Conservation (phyloP, 2,329 filamentous ascomycete species). For the Rhynchosporium graminicola region DNA sequence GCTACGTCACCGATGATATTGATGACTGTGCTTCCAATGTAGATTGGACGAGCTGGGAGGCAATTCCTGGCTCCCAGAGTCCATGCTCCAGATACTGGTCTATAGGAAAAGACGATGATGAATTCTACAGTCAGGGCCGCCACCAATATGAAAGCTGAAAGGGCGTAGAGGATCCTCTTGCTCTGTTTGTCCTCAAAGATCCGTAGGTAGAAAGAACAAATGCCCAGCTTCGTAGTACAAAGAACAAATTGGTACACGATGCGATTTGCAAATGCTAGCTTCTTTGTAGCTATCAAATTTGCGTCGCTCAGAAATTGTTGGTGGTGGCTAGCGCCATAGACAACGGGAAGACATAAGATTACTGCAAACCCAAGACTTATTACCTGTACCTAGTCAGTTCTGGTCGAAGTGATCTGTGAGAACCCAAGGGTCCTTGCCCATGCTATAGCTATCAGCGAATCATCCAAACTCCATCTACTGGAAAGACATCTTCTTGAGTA, state of each 20-base stretch:
- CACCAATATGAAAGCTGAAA: slow-evolving; percentile 17
- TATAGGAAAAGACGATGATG: slow-evolving; percentile 24
- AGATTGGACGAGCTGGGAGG: slow-evolving; percentile 10
- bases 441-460: slow-evolving; percentile 25
- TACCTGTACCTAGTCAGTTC: slow-evolving; percentile 4
- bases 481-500: slow-evolving; percentile 26
- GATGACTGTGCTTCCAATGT: slow-evolving; percentile 18
- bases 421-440: slow-evolving; percentile 17
- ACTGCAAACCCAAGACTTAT: slow-evolving; percentile 18
- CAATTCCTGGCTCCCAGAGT: slow-evolving; percentile 18
- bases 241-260: slow-evolving; percentile 26
- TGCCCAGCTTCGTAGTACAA: slow-evolving; percentile 24
- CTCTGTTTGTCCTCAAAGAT: slow-evolving; percentile 22
- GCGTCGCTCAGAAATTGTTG: background rate
- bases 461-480: slow-evolving; percentile 25
- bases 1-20: slow-evolving; percentile 27
- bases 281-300: slow-evolving; percentile 16
- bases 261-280: slow-evolving; percentile 21
- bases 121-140: slow-evolving; percentile 22
- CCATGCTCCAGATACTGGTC: slow-evolving; percentile 26
- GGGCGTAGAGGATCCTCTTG: slow-evolving; percentile 14
- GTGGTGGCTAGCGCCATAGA: slow-evolving; percentile 22
- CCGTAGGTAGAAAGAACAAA: slow-evolving; percentile 25
- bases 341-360: slow-evolving; percentile 17
- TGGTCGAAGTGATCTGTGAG: no score